Evolutionary conservation across 139 green algal species (phyloP).

Genomic region (Gonium pectorale): DNA sequence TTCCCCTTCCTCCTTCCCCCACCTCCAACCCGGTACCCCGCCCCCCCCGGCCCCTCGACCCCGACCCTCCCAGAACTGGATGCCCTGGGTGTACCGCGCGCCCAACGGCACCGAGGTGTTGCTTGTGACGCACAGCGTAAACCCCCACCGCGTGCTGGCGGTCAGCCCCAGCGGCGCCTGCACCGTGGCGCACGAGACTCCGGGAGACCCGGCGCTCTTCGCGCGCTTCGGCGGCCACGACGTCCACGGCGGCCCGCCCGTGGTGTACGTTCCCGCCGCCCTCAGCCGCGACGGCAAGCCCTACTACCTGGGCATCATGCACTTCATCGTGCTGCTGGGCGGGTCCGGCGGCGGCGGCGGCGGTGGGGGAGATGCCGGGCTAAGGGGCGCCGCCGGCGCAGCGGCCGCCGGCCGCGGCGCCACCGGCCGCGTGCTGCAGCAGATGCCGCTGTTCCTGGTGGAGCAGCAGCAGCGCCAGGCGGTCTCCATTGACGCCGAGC

Average conservation of each 20-base stretch:
- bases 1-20: not conserved
- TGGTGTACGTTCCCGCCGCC: slow-evolving; percentile 31
- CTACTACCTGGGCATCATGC: slow-evolving; percentile 64
- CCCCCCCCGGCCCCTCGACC: not conserved
- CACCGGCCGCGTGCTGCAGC: too few relatives aligned
- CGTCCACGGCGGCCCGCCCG: slow-evolving; percentile 56
- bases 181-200: slow-evolving; percentile 6
- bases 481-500: not conserved
- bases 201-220: slow-evolving; percentile 25
- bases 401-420: too few relatives aligned
- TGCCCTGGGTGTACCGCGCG: slow-evolving; percentile 54
- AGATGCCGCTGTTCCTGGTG: too few relatives aligned
- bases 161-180: slow-evolving; percentile 29
- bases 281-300: not conserved
- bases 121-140: slow-evolving; percentile 50
- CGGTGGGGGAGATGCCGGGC: too few relatives aligned
- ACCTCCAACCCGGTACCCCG: not conserved
- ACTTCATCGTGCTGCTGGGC: slow-evolving; percentile 51
- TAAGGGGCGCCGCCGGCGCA: not conserved
- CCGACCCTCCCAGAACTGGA: slow-evolving; percentile 65
- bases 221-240: slow-evolving; percentile 20
- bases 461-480: not conserved
- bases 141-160: slow-evolving; percentile 54
- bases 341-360: not conserved
- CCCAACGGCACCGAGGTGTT: slow-evolving; percentile 25